These are phyloP conservation scores for Corynascus novoguineensis DNA, from an alignment of 495 filamentous ascomycete species.

Conservation along the genomic window DNA sequence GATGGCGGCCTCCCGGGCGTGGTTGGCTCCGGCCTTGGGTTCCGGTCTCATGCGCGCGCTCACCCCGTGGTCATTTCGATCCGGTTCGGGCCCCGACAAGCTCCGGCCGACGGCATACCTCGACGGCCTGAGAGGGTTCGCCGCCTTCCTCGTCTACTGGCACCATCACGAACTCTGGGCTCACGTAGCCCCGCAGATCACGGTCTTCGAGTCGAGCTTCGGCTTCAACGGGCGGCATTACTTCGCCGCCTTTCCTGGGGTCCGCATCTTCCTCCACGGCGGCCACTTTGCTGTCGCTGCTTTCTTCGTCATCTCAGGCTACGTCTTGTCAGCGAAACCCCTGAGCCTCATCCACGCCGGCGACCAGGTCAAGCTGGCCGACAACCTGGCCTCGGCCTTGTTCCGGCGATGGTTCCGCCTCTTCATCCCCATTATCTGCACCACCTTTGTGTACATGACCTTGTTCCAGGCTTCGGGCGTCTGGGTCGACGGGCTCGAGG, in stretches of 20 bases:
- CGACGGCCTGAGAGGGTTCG: slow-evolving; percentile 43
- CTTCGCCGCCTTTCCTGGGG: slow-evolving; percentile 37
- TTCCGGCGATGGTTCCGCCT: slow-evolving; percentile 36
- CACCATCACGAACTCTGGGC: slow-evolving; percentile 44
- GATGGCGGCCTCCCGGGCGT: neutral
- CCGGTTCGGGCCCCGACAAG: slow-evolving; percentile 17
- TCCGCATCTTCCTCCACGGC: slow-evolving; percentile 39
- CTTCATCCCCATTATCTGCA: slow-evolving; percentile 35
- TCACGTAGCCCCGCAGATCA: slow-evolving; percentile 22
- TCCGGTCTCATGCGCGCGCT: slow-evolving; percentile 11
- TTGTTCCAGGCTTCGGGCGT: slow-evolving; percentile 45
- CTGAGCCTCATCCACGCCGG: slow-evolving; percentile 44
- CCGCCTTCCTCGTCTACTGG: slow-evolving; percentile 45
- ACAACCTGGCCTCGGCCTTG: slow-evolving; percentile 29
- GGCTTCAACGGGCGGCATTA: slow-evolving; percentile 33
- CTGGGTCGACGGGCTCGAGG: slow-evolving; percentile 28
- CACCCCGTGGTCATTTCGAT: slow-evolving; percentile 7
- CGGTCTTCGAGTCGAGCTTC: slow-evolving; percentile 31
- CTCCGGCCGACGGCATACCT: slow-evolving; percentile 41
- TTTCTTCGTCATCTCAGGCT: slow-evolving; percentile 47
- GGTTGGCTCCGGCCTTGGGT: slow-evolving; percentile 4
- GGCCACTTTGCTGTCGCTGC: slow-evolving; percentile 50
- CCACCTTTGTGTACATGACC: slow-evolving; percentile 48
- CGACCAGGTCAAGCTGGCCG: slow-evolving; percentile 35
- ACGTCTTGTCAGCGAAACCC: slow-evolving; percentile 49